Evolutionary conservation across 345 rosid genomes (phyloP), one percentile per base, ranked within the genome.

Genomic region (Heritiera fomes): DNA sequence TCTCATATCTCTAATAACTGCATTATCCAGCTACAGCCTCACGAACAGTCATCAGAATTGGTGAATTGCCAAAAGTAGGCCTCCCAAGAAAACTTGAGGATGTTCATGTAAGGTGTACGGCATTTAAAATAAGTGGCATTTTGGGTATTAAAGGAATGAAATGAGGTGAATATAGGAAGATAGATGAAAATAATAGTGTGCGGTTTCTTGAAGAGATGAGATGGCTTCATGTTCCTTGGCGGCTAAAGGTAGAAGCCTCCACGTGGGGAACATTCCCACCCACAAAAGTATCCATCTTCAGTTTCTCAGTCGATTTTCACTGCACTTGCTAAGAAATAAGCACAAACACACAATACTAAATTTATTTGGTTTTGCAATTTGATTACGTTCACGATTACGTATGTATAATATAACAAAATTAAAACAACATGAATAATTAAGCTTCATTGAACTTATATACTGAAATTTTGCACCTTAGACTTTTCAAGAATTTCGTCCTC

Each of bases 171-270:
- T 18, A 7, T 28, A 52, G 69, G 79, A 7, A 30, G 53, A 63
- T 40, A n/a, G 34, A 60, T 75, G 76, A 64, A 45, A 77, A 68
- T 56, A 47, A 79, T 45, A 60, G 74, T 76, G 79, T 83, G 85
- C 83, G 89, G 92, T 50, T 46, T 28, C n/a, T 46, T 20, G 77
- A 77, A 62, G 45, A 73, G 87, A 83, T 84, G 81, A 81, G 85
- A 80, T 77, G 15, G 66, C 9, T 78, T 81, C 78, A 43, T 59
- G 82, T 49, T 77, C 59, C 32, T 70, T 81, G 84, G 88, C 78
- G 62, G 83, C 73, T 73, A 55, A 75, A 55, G 82, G 71, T 40
- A 10, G 34, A 66, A 53, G 53, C 76, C 72, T 71, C 75, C 84
- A 77, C 71, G 80, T 83, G 80, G 77, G 59, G 73, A 40, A 73